Conservation (phyloP, 1,139 yeast species). For the Chernovozyma aurita region DNA sequence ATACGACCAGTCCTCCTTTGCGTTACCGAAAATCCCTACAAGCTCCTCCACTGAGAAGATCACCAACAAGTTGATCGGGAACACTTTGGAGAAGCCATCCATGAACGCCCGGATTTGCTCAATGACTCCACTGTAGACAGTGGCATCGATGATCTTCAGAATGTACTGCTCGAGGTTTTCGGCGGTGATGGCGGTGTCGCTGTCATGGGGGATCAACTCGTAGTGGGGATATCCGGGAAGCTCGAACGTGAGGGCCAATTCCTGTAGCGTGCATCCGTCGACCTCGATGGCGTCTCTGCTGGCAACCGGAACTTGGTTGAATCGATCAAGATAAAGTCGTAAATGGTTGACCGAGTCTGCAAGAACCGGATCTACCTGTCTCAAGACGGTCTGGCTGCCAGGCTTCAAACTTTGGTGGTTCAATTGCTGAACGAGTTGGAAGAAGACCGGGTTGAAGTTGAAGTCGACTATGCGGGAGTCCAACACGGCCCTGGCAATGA, state of each 20-base stretch:
- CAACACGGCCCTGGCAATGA: constrained; percentile 79
- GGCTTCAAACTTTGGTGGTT: constrained; percentile 12
- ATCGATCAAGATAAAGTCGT: background rate
- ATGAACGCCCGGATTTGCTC: constrained; percentile 67
- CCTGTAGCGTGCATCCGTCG: constrained; percentile 20
- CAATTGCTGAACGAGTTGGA: constrained; percentile 36
- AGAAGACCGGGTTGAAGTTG: constrained; percentile 67
- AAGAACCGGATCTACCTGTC: constrained; percentile 54
- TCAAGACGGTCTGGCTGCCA: constrained; percentile 40
- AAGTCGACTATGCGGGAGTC: constrained; percentile 87
- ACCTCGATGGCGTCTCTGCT: background rate
- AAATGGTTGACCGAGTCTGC: constrained; percentile 54
- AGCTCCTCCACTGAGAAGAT: constrained; percentile 75
- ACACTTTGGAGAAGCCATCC: constrained; percentile 78
- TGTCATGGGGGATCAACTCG: constrained; percentile 46
- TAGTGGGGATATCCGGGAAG: constrained; percentile 74
- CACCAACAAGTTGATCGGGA: constrained; percentile 70
- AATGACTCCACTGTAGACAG: constrained; percentile 60
- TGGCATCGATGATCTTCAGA: constrained; percentile 52
- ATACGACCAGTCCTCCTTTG: constrained; percentile 84
- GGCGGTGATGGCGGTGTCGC: constrained; percentile 30
- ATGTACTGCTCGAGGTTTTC: constrained; percentile 61
- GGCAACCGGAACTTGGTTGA: background rate
- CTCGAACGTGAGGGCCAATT: constrained; percentile 59
- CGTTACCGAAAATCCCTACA: constrained; percentile 63